Percentiles rank a stretch among this genome's conserved stretches.
Evolutionary conservation across 2,329 filamentous ascomycete species (phyloP).

Genomic region (Pseudopyrenochaeta lycopersici): DNA sequence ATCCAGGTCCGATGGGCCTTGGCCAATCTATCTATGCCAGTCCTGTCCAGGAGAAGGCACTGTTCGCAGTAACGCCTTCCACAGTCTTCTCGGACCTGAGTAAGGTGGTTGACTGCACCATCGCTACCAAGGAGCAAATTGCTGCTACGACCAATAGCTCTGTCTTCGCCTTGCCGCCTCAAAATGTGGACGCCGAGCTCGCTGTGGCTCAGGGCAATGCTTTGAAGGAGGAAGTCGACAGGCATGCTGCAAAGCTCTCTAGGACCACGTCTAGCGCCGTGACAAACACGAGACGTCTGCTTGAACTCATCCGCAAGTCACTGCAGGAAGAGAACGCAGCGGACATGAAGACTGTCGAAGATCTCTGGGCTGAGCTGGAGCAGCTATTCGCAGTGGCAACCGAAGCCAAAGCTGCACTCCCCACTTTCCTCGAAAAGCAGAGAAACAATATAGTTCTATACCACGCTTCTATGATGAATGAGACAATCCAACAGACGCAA

Average conservation of each 20-base stretch:
- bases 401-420: constrained; percentile 27
- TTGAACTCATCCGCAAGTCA: constrained; percentile 32
- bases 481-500: constrained; percentile 30
- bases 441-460: constrained; percentile 37
- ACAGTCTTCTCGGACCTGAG: constrained; percentile 7
- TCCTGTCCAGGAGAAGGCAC: constrained; percentile 9
- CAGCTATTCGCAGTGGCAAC: constrained; percentile 29
- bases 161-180: background rate
- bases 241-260: constrained; percentile 24
- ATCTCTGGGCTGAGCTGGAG: constrained; percentile 39
- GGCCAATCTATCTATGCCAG: constrained; percentile 29
- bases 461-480: constrained; percentile 33
- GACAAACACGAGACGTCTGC: constrained; percentile 29
- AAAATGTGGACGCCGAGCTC: constrained; percentile 28
- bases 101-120: constrained; percentile 14
- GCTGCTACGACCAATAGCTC: constrained; percentile 9
- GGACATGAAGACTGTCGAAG: constrained; percentile 22
- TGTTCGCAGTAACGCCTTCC: constrained; percentile 10
- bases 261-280: constrained; percentile 25
- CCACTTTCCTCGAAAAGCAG: constrained; percentile 38
- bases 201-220: constrained; percentile 28
- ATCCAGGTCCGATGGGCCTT: constrained; percentile 22
- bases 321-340: constrained; percentile 21
- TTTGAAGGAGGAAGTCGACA: constrained; percentile 32
- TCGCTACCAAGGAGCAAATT: constrained; percentile 39